phyloP scores from a whole-genome alignment of 495 filamentous ascomycete species.

The Hypomontagnella monticulosa region DNA sequence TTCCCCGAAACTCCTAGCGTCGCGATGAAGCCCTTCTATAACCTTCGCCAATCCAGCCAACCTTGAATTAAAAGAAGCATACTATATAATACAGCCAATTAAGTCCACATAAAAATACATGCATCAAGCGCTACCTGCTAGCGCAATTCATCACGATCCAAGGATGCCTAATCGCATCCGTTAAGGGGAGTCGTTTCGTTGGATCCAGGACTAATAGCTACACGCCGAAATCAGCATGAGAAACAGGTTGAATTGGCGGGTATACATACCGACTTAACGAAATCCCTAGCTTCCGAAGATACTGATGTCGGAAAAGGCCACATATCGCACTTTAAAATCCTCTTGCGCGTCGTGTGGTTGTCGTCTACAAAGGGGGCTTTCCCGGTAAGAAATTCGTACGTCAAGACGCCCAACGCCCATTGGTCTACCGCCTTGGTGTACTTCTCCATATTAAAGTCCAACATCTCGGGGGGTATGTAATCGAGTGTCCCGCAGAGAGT shows the following conservation, averaged over 20 bases:
- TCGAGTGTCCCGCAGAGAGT: slow-evolving; percentile 75
- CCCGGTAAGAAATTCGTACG: slow-evolving; percentile 80
- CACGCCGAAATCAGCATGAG: slow-evolving; percentile 1
- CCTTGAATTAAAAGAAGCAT: too few species aligned
- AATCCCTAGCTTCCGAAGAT: slow-evolving; percentile 57
- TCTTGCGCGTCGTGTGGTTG: slow-evolving; percentile 44
- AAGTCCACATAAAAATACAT: too few species aligned
- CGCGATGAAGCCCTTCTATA: too few species aligned
- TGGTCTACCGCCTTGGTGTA: slow-evolving; percentile 79
- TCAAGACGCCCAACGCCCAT: slow-evolving; percentile 80
- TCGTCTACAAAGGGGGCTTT: slow-evolving; percentile 82
- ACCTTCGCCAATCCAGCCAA: too few species aligned
- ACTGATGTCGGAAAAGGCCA: slow-evolving; percentile 52
- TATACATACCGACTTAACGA: slow-evolving; percentile 49
- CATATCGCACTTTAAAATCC: slow-evolving; percentile 44
- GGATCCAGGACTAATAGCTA: slow-evolving; percentile 80
- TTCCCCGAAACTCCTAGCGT: too few species aligned
- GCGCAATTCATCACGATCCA: slow-evolving; percentile 82
- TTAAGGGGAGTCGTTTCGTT: slow-evolving; percentile 76
- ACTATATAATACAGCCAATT: too few species aligned
- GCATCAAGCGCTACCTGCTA: too few species aligned
- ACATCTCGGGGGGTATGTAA: slow-evolving; percentile 32
- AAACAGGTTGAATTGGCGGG: too few species aligned
- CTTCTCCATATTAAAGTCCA: background rate
- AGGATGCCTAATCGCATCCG: slow-evolving; percentile 75